Evolutionary conservation across 352 stramenopile species (phyloP), one percentile per base, ranked within the genome.

Genomic region (Paralagenidium karlingii): DNA sequence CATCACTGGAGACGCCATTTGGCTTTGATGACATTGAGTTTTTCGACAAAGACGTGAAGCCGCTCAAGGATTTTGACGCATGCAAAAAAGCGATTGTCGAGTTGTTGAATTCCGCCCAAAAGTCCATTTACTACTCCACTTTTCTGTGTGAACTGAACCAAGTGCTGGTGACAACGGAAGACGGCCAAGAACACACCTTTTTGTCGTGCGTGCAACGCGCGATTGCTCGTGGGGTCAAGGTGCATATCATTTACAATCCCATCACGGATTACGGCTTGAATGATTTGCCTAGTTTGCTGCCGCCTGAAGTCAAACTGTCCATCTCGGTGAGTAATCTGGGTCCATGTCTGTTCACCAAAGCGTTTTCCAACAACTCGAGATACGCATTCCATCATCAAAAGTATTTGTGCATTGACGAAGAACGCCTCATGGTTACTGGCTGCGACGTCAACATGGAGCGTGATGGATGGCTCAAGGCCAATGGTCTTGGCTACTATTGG

Each of bases 331-430:
- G 73, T 41, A 67, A 87, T 43, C 40, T 83, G 3, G 73, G 73
- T 3, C 73, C 73, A 16, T 68, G 47, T 28, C 24, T 58, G 6
- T 34, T 58, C 22, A 68, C 58, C 19, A 20, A 55, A 26, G 34
- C 38, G 26, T 46, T 44, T 40, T 87, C 74, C 25, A 84, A 84
- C 55, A 87, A 87, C 43, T 82, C 69, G 16, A 73, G 71, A 33
- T 87, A 87, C 47, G 74, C 65, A 22, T 87, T 87, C 51, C 74
- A 87, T 38, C 74, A 87, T 44, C 74, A 84, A 38, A 87, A 87
- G 54, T 87, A 87, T 33, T 28, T 87, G 26, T 83, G 67, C 25
- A 40, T 82, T 24, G 69, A 86, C 40, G 69, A 73, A 19, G 34
- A 55, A 22, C 55, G 42, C 1, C 41, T 87, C 40, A 82, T 87